phyloP scores from a whole-genome alignment of 495 filamentous ascomycete species.

The Podospora comata region DNA sequence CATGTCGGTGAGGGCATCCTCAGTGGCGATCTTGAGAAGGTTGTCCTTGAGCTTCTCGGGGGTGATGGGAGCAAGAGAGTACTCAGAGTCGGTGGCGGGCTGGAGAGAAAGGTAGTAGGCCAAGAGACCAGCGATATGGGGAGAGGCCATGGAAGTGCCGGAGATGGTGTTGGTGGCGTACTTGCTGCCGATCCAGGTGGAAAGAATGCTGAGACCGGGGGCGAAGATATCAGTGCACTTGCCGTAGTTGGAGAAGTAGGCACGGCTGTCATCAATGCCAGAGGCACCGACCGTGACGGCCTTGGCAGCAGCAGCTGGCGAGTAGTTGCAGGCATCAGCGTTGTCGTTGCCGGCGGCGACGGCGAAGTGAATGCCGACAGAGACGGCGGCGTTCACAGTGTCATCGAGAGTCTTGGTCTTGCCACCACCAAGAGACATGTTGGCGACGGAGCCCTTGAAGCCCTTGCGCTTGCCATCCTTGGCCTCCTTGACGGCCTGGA shows the following conservation, averaged over 20 bases:
- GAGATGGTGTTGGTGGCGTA: slow-evolving; percentile 97
- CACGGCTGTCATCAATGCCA: slow-evolving; percentile 88
- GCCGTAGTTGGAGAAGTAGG: slow-evolving; percentile 99
- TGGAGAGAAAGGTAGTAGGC: slow-evolving; percentile 98
- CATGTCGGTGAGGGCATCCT: slow-evolving; percentile 76
- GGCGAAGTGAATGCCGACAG: slow-evolving; percentile 90
- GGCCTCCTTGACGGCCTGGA: slow-evolving; percentile 66
- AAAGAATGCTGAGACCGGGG: slow-evolving; percentile 92
- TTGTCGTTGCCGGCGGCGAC: slow-evolving; percentile 99
- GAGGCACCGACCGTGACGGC: slow-evolving; percentile 97
- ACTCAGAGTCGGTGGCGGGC: slow-evolving; percentile 81
- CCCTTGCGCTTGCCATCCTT: slow-evolving; percentile 84
- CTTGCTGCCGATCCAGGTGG: slow-evolving; percentile 96
- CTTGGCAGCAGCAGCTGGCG: slow-evolving; percentile 88
- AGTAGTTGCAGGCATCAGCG: slow-evolving; percentile 98
- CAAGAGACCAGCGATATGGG: slow-evolving; percentile 91
- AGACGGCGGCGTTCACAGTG: slow-evolving; percentile 90
- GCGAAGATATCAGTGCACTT: slow-evolving; percentile 99
- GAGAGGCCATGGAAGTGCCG: slow-evolving; percentile 98
- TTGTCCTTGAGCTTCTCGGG: slow-evolving; percentile 91
- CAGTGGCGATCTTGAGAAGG: slow-evolving; percentile 79
- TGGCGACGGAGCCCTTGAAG: slow-evolving; percentile 98
- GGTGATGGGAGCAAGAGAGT: slow-evolving; percentile 81
- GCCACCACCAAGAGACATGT: slow-evolving; percentile 98
- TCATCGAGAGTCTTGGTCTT: slow-evolving; percentile 87